Evolutionary conservation across 495 filamentous ascomycete genomes (phyloP).

Genomic region (Hypoxylon lienhwacheense): DNA sequence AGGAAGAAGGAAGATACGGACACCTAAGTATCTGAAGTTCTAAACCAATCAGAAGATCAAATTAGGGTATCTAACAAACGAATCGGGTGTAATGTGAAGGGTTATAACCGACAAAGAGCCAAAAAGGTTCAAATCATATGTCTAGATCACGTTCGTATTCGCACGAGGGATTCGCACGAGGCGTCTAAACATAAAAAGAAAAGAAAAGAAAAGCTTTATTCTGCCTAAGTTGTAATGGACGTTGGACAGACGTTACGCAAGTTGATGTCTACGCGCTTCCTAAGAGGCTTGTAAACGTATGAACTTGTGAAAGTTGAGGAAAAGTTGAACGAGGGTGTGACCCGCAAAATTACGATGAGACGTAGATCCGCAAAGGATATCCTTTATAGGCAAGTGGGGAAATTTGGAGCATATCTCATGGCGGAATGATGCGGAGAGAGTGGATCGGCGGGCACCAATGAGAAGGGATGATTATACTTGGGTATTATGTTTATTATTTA

Average conservation of each 20-base stretch:
- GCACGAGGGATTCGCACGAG: slow-evolving; percentile 8
- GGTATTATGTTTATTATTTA: no score
- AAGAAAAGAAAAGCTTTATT: slow-evolving; percentile 12
- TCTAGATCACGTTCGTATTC: slow-evolving; percentile 1
- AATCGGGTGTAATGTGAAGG: no score
- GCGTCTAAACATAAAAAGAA: no score
- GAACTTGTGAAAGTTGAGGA: background rate
- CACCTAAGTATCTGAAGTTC: no score
- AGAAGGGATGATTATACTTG: background rate
- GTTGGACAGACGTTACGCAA: slow-evolving; percentile 27
- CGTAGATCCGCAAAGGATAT: slow-evolving; percentile 14
- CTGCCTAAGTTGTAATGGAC: slow-evolving; percentile 25
- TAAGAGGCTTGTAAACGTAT: background rate
- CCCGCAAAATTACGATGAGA: slow-evolving; percentile 20
- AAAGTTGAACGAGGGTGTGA: background rate
- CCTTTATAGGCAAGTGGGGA: slow-evolving; percentile 18
- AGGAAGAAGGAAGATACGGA: no score
- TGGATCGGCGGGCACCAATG: slow-evolving; percentile 35
- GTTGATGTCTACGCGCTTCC: slow-evolving; percentile 2
- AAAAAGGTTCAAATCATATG: background rate
- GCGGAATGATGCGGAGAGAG: slow-evolving; percentile 16
- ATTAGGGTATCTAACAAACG: no score
- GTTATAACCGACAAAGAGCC: slow-evolving; percentile 13
- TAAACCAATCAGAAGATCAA: no score
- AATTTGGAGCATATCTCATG: slow-evolving; percentile 3